Percentiles rank a stretch among this genome's conserved stretches.
phyloP scores from a whole-genome alignment of 1,284 basidiomycete species.

The Phlebopus sp. region DNA sequence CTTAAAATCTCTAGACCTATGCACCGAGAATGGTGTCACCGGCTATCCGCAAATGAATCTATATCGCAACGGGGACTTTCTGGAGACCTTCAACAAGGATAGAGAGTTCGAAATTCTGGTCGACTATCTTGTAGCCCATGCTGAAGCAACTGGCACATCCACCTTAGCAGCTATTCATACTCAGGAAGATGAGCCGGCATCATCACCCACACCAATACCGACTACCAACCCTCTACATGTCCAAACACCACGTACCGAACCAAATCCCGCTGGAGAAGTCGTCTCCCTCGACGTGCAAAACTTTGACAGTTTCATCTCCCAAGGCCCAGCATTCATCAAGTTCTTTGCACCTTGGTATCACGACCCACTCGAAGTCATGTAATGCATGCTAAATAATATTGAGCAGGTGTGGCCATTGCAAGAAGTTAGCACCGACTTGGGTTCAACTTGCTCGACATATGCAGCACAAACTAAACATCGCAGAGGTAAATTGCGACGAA shows the following conservation, averaged over 20 bases:
- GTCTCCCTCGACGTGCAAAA: conserved; percentile 48
- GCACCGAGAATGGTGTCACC: conserved; percentile 62
- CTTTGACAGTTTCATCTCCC: conserved; percentile 49
- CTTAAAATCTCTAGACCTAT: conserved; percentile 63
- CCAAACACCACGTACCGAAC: conserved; percentile 18
- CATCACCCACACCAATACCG: conserved; percentile 15
- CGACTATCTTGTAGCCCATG: conserved; percentile 47
- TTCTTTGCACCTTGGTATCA: conserved; percentile 85
- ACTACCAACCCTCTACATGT: conserved; percentile 12
- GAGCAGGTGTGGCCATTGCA: conserved; percentile 83
- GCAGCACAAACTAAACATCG: conserved; percentile 70
- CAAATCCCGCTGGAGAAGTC: conserved; percentile 67
- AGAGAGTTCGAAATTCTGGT: conserved; percentile 50
- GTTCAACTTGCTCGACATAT: conserved; percentile 66
- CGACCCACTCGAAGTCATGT: not conserved
- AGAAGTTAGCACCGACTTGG: conserved; percentile 84
- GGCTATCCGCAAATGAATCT: conserved; percentile 83
- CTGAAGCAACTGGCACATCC: conserved; percentile 12
- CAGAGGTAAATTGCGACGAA: conserved; percentile 84
- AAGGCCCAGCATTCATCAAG: conserved; percentile 80
- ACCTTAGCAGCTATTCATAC: not conserved
- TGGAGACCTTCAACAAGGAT: conserved; percentile 56
- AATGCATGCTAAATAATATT: conserved; percentile 1
- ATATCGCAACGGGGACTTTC: conserved; percentile 64
- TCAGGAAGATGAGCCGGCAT: conserved; percentile 5